A percentile compares a stretch with the other conserved stretches of the same genome.
Evolutionary conservation across 768 basidiomycete genomes (phyloP).

Genomic region (Xerocomellus dryophilus): DNA sequence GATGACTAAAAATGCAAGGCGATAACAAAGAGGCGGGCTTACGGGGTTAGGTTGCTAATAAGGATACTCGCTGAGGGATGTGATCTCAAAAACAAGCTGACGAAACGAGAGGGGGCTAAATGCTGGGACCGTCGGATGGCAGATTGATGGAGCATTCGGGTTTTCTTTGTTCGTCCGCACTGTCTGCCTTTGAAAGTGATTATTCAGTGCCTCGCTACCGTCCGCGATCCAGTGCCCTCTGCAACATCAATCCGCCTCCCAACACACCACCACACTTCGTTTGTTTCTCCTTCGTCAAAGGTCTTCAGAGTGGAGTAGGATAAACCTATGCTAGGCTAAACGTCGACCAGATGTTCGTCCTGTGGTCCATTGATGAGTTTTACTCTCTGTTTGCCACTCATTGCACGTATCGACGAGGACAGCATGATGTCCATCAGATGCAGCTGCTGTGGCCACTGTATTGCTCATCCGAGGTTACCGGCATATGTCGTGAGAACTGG

Average conservation of each 20-base stretch:
- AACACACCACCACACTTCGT: not conserved
- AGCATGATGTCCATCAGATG: not conserved
- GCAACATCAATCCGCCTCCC: not conserved
- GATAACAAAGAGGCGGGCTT: not conserved
- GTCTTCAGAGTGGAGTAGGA: not conserved
- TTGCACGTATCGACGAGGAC: slow-evolving; percentile 4
- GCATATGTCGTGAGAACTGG: not conserved
- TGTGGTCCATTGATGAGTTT: not conserved
- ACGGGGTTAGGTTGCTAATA: slow-evolving; percentile 3
- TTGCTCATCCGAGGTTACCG: not conserved
- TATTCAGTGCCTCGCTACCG: not conserved
- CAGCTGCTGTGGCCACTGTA: not conserved
- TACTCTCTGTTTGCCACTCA: not conserved
- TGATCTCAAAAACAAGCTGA: not conserved
- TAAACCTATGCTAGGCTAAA: not conserved
- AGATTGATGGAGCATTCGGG: slow-evolving; percentile 11
- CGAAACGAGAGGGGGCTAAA: not conserved
- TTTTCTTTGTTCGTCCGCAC: slow-evolving; percentile 5
- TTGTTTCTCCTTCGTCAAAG: too few relatives aligned
- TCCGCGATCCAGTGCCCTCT: not conserved
- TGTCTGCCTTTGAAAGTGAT: slow-evolving; percentile 7
- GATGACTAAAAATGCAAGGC: not conserved
- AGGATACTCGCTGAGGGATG: not conserved
- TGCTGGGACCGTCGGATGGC: not conserved
- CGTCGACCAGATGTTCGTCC: not conserved